phyloP scores from a whole-genome alignment of 257 asterid species.

The Fraxinus anomala region DNA sequence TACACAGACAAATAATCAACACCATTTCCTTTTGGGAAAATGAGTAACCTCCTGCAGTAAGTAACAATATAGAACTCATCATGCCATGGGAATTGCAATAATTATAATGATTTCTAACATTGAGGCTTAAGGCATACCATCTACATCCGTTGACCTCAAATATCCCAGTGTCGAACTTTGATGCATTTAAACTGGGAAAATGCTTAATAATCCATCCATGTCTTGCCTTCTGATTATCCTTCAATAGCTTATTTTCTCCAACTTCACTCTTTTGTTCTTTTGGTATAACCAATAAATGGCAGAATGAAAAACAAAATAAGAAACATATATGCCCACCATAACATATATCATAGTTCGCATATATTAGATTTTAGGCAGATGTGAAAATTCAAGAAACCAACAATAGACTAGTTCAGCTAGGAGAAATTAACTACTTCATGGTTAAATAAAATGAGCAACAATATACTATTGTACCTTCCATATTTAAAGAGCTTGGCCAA shows the following conservation, averaged over 20 bases:
- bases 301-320: neutral
- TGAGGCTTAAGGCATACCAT: neutral
- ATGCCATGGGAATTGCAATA: neutral
- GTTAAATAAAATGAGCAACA: neutral
- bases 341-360: too few species aligned
- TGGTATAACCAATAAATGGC: neutral
- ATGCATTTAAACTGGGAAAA: neutral
- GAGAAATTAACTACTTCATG: too few species aligned
- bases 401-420: neutral
- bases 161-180: neutral
- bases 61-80: neutral
- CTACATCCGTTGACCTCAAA: neutral
- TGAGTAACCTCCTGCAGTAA: neutral
- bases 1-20: neutral
- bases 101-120: neutral
- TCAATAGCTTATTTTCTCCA: neutral
- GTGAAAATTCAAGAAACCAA: neutral
- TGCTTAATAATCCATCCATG: neutral
- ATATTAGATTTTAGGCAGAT: too few species aligned
- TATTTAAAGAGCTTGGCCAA: neutral
- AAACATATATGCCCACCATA: neutral
- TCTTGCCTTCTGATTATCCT: neutral
- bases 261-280: neutral
- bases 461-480: neutral
- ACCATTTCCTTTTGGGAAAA: neutral